Base-by-base conservation (phyloP, 2,329 filamentous ascomycete genomes). In the Arthroderma sp. region DNA sequence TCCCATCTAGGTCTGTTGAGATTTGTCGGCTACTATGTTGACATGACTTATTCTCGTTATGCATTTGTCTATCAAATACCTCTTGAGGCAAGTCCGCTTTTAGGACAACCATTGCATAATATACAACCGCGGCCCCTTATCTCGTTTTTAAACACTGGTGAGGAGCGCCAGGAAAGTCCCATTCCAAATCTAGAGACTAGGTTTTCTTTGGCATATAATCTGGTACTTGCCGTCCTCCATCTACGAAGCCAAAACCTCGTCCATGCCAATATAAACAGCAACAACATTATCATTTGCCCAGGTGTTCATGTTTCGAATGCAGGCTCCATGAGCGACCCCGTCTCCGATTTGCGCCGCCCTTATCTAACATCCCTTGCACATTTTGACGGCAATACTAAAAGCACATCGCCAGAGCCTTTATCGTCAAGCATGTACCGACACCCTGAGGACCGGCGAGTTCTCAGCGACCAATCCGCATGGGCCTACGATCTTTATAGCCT, bases 201-300 rank as follows among this genome's bases (percentile, higher is more conserved):
- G 30, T 80, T 80, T 50, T 70, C 73, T 31, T 62, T 81, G 31
- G 77, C 76, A 4, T 71, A 78, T 48, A 75, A 76, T 39, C 63
- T 81, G 15, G 66, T 72, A 22, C 66, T 75, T 49, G 73, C 74
- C 2, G 66, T 78, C 27, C 66, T 74, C 48, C 72, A 74, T 45
- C 59, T 81, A 30, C 70, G 79, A 58, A 70, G 68, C 34, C 70
- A 74, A 47, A 70, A 73, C 36, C 61, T 75, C 11, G 67, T 73
- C 5, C 78, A 81, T 59, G 73, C 77, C 41, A 77, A 80, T 51
- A 72, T 81, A 53, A 80, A 78, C 58, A 80, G 77, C 61, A 76
- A 70, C 57, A 81, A 79, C 53, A 68, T 81, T 29, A 62, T 81
- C 10, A 73, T 81, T 30, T 75, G 78, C 44, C 68, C 60, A 2